phyloP scores from a whole-genome alignment of 1,284 basidiomycete species.

The Microbotryum violaceum region DNA sequence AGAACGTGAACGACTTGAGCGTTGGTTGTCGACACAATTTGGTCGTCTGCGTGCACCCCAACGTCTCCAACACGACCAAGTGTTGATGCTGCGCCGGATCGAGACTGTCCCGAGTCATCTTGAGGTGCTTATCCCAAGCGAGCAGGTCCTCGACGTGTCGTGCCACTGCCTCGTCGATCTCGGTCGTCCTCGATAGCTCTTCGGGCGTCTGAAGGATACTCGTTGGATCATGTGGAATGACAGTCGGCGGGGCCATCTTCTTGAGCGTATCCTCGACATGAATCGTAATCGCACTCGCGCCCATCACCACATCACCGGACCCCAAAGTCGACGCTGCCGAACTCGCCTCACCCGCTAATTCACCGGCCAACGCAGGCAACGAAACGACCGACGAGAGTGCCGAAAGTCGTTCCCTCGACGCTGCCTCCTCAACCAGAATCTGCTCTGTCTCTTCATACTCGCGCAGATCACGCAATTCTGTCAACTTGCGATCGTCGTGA shows the following conservation, averaged over 20 bases:
- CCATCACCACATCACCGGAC: background rate
- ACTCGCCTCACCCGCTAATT: background rate
- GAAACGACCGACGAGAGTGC: constrained; percentile 6
- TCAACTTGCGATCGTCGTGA: constrained; percentile 67
- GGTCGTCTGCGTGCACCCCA: constrained; percentile 54
- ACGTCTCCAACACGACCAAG: constrained; percentile 67
- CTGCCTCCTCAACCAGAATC: constrained; percentile 62
- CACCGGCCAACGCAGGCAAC: background rate
- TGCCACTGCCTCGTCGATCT: constrained; percentile 61
- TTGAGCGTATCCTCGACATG: constrained; percentile 7
- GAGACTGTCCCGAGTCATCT: constrained; percentile 72
- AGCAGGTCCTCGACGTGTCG: constrained; percentile 74
- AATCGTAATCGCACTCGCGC: constrained; percentile 10
- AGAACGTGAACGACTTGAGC: constrained; percentile 73
- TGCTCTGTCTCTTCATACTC: constrained; percentile 64
- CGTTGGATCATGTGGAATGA: constrained; percentile 34
- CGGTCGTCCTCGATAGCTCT: constrained; percentile 59
- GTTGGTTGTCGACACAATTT: constrained; percentile 43
- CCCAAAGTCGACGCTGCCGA: background rate
- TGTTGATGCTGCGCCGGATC: constrained; percentile 89
- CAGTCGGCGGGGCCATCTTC: background rate
- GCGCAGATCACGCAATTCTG: constrained; percentile 60
- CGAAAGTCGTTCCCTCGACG: constrained; percentile 8
- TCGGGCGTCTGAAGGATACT: constrained; percentile 36
- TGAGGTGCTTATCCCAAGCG: constrained; percentile 85